These are phyloP conservation scores for Exophiala xenobiotica DNA, from an alignment of 2,329 filamentous ascomycete species.

Conservation along the genomic window DNA sequence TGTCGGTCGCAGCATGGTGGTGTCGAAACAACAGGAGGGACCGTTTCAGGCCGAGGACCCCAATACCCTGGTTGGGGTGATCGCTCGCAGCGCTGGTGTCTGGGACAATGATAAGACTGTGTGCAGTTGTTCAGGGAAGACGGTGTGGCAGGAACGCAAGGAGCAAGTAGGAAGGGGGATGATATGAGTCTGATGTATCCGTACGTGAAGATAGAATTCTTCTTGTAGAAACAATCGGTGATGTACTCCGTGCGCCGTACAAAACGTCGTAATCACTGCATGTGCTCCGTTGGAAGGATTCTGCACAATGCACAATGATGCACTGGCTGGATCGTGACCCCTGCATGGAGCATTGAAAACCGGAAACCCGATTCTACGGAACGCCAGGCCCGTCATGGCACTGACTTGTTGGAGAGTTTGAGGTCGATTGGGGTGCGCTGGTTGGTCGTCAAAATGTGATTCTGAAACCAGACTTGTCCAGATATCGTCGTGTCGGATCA, in stretches of 20 bases:
- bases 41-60: slow-evolving; percentile 69
- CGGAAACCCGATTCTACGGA: slow-evolving; percentile 15
- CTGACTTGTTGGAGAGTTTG: slow-evolving; percentile 6
- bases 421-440: slow-evolving; percentile 1
- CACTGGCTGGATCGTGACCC: slow-evolving; percentile 8
- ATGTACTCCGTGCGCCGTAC: too few relatives aligned
- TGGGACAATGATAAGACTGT: slow-evolving; percentile 99
- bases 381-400: neutral
- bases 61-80: slow-evolving; percentile 85
- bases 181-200: slow-evolving; percentile 57
- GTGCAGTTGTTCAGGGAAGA: slow-evolving; percentile 96
- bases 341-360: slow-evolving; percentile 11
- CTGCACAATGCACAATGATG: slow-evolving; percentile 20
- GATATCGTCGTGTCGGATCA: slow-evolving; percentile 8
- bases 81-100: slow-evolving; percentile 92
- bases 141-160: slow-evolving; percentile 92
- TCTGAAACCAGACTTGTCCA: slow-evolving; percentile 19
- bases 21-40: slow-evolving; percentile 67
- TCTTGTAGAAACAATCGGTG: neutral
- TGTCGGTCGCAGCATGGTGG: slow-evolving; percentile 88
- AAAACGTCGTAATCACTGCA: too few relatives aligned
- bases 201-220: slow-evolving; percentile 1
- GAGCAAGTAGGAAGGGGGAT: slow-evolving; percentile 89
- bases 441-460: slow-evolving; percentile 21
- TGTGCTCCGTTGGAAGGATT: neutral